Conservation (phyloP, 2,329 filamentous ascomycete genomes). For the Pestalotiopsis sp. region DNA sequence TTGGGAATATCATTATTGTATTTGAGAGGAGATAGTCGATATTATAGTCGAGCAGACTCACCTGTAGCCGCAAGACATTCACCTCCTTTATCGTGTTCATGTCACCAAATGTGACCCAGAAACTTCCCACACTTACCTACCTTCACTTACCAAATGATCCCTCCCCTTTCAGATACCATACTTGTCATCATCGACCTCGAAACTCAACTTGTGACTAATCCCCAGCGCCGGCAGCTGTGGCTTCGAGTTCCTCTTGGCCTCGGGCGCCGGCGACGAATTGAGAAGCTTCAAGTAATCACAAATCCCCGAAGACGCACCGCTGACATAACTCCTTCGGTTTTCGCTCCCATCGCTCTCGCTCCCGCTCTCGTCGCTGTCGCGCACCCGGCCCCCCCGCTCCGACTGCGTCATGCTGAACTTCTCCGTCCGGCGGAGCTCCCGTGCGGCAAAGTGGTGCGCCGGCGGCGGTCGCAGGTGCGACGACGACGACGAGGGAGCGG, state of each 20-base stretch:
- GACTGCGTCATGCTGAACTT: not conserved
- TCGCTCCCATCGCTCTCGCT: not conserved
- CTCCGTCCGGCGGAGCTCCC: not conserved
- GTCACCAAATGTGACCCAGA: no score
- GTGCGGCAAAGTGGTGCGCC: not conserved
- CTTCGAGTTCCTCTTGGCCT: not conserved
- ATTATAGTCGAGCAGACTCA: not conserved
- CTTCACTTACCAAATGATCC: no score
- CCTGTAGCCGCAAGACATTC: not conserved
- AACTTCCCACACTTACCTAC: no score
- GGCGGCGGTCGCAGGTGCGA: not conserved
- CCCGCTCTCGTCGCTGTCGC: not conserved
- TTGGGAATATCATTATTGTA: no score
- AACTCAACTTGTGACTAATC: not conserved
- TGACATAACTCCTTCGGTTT: not conserved
- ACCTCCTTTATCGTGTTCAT: no score
- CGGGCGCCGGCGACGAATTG: not conserved
- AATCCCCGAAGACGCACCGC: conserved; percentile 1
- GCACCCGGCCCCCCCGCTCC: not conserved
- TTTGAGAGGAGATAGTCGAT: not conserved
- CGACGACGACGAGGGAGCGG: not conserved
- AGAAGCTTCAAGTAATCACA: not conserved
- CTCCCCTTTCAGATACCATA: not conserved
- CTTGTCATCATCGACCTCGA: not conserved
- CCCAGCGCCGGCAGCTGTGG: not conserved